Base-by-base conservation (phyloP, 2,329 filamentous ascomycete genomes). In the Diaporthe caulivora region DNA sequence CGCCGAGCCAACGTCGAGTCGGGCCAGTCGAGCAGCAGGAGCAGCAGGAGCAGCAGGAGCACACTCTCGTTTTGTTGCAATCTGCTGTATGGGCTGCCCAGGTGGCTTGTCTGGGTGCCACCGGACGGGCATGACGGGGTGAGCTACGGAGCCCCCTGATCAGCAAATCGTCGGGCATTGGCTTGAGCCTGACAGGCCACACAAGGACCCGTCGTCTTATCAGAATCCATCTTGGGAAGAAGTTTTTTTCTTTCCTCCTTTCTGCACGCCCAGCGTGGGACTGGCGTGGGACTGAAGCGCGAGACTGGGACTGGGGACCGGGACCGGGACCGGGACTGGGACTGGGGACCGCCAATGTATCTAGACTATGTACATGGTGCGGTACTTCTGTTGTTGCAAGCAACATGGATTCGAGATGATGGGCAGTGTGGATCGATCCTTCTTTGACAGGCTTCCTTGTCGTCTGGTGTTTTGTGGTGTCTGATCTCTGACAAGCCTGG, bases 121-220 rank as follows among this genome's bases (percentile, higher is more conserved):
- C 40, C 51, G 49, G 49, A 58, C 57, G 49, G 60, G 37, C 37
- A 40, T 40, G 37, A 40, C 37, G 37, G 62, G 44, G n/a, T 58
- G 26, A 10, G 21, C 24, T 64, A 55, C 57, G 42, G 58, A 37
- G 64, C 55, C 64, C 64, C 55, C 64, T 64, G 57, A 29, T 51
- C 54, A 55, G 55, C 73, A 62, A 40, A 40, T 34, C 34, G 72
- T 44, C 60, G 49, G 70, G 70, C 29, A 74, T 70, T 72, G 70
- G 70, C 18, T 55, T 49, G 62, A 72, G 31, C n/a, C 24, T 55
- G 13, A 60, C 55, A 64, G 62, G 72, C 60, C 55, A 58, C 55
- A 58, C 47, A 24, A 44, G 49, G 70, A 29, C 47, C 55, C 62
- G 17, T 69, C 72, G 70, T 74, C 72, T 72, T 74, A 74, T 72